Conservation (phyloP, 176 grass and related monocot genomes). For the Triticum aestivum region DNA sequence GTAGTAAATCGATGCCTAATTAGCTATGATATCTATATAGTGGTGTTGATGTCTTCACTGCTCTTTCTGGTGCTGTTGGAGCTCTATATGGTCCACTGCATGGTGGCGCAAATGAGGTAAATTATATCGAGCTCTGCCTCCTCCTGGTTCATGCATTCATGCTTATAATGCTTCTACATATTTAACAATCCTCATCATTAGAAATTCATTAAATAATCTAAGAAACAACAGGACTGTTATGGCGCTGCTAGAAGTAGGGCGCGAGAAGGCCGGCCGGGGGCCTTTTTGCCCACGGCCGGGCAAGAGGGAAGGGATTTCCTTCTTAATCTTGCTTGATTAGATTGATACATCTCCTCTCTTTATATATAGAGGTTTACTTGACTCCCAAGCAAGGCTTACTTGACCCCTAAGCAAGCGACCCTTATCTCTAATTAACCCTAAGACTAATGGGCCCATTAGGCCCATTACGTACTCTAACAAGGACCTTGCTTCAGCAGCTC, state of each 20-base stretch:
- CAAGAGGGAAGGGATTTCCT: too few species aligned
- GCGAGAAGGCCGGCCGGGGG: too few species aligned
- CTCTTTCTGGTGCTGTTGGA: constrained; percentile 95
- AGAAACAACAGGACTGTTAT: not conserved
- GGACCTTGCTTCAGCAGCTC: not conserved
- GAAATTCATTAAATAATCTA: not conserved
- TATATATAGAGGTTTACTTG: too few species aligned
- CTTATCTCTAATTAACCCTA: too few species aligned
- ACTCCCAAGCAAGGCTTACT: too few species aligned
- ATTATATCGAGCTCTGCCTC: not conserved
- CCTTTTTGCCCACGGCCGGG: too few species aligned
- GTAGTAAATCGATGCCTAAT: constrained; percentile 32
- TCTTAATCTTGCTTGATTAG: too few species aligned
- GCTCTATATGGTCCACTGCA: constrained; percentile 97
- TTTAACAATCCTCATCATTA: not conserved
- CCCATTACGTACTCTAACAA: too few species aligned
- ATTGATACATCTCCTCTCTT: too few species aligned
- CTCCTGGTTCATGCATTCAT: constrained; percentile 22
- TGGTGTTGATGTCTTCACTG: constrained; percentile 97
- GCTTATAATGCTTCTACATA: not conserved
- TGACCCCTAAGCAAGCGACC: too few species aligned
- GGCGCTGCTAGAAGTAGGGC: too few species aligned
- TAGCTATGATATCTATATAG: constrained; percentile 47
- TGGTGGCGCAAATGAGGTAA: constrained; percentile 97
- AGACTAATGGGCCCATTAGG: too few species aligned